Evolutionary conservation across 2,329 filamentous ascomycete genomes (phyloP).

Genomic region (Ceratocystiopsis brevicomis): DNA sequence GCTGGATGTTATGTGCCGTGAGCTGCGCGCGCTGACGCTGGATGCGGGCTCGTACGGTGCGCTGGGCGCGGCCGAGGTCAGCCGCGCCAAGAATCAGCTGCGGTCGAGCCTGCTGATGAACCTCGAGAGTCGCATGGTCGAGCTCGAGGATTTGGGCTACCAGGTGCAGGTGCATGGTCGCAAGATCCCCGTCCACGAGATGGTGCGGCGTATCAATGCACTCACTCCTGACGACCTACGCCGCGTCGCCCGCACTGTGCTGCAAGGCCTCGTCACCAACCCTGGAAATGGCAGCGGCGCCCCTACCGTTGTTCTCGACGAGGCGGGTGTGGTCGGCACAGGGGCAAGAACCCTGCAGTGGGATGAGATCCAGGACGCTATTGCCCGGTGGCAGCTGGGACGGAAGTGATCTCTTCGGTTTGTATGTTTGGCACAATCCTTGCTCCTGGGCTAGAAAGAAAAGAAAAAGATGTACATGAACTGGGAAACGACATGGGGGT

Average conservation of each 20-base stretch:
- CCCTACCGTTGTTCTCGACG: constrained; percentile 87
- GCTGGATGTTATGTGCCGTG: constrained; percentile 89
- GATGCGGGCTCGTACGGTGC: constrained; percentile 50
- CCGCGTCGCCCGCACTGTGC: constrained; percentile 59
- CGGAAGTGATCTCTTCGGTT: constrained; percentile 18
- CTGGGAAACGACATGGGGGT: no score
- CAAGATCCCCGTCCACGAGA: constrained; percentile 81
- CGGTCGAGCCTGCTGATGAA: constrained; percentile 88
- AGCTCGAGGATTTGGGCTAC: constrained; percentile 83
- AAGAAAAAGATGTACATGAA: background rate
- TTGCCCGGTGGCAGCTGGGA: constrained; percentile 68
- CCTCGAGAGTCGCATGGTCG: constrained; percentile 89
- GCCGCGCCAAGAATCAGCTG: constrained; percentile 91
- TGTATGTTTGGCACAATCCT: no score
- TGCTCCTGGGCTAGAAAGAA: background rate
- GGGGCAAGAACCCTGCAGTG: constrained; percentile 53
- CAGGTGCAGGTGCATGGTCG: constrained; percentile 93
- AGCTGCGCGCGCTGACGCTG: constrained; percentile 60
- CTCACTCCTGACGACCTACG: constrained; percentile 66
- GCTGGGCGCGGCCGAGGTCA: constrained; percentile 60
- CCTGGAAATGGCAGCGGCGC: constrained; percentile 61
- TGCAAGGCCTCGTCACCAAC: constrained; percentile 61
- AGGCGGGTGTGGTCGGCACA: constrained; percentile 57
- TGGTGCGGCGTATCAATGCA: constrained; percentile 72
- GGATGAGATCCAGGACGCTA: constrained; percentile 77